Conservation (phyloP, 1,284 basidiomycete genomes). For the Ustilago crameri region DNA sequence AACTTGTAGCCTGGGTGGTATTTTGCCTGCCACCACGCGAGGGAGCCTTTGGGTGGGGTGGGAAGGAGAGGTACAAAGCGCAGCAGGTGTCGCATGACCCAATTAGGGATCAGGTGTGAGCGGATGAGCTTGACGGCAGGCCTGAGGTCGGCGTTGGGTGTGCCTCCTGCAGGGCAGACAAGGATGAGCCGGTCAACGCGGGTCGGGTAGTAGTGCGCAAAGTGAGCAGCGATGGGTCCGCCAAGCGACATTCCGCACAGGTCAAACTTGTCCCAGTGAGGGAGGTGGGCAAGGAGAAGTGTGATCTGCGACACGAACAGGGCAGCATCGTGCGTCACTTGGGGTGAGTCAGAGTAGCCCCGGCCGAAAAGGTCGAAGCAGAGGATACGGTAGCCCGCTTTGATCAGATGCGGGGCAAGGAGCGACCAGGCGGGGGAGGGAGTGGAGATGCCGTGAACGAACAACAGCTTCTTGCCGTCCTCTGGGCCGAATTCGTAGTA, state of each 20-base stretch:
- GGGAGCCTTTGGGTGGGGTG: conserved; percentile 34
- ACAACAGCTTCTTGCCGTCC: conserved; percentile 57
- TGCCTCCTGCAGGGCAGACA: conserved; percentile 47
- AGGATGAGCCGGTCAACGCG: conserved; percentile 41
- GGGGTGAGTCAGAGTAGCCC: conserved; percentile 46
- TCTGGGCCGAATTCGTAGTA: conserved; percentile 59
- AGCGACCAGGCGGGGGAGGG: conserved; percentile 43
- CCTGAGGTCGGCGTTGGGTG: conserved; percentile 27
- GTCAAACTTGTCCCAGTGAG: conserved; percentile 48
- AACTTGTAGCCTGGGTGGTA: conserved; percentile 46
- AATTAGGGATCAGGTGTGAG: conserved; percentile 36
- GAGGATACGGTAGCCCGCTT: conserved; percentile 48
- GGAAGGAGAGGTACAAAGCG: conserved; percentile 42
- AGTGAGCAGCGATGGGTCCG: conserved; percentile 40
- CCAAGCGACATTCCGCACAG: conserved; percentile 50
- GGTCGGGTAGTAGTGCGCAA: conserved; percentile 46
- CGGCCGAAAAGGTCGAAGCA: conserved; percentile 49
- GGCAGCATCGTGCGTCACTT: conserved; percentile 42
- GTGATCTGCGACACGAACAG: conserved; percentile 48
- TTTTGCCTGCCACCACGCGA: conserved; percentile 44
- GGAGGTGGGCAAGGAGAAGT: conserved; percentile 38
- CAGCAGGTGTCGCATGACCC: conserved; percentile 20
- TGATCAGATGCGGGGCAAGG: conserved; percentile 30
- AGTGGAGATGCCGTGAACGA: conserved; percentile 61
- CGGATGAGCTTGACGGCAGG: conserved; percentile 38